Base-by-base conservation (phyloP, 164 flowering plant species). In the Magnolia kwangsiensis region DNA sequence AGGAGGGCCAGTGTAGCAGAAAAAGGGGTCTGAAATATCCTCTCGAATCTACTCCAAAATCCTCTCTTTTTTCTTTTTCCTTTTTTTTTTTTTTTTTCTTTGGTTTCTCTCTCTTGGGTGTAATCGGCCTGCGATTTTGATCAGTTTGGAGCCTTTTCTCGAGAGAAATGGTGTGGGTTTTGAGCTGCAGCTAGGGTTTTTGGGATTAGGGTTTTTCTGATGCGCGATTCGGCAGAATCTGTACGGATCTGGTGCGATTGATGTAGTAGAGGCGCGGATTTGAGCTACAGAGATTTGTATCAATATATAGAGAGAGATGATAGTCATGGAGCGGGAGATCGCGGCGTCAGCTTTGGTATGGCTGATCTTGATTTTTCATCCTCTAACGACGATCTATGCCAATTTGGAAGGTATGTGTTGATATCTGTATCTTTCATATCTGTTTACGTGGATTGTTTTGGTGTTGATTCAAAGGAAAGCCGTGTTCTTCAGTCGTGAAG, bases 351-450 rank as follows among this genome's bases (percentile, higher is more conserved):
- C 71, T 45, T 21, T 82, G 51, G n/a, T 80, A 16, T 78, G 80
- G 82, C 67, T 82, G 82, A 63, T 82, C 71, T 66, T 82, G 67
- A 55, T 82, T 51, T 77, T 78, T 72, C 84, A 78, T 80, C 80
- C 81, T 20, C 71, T 80, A 31, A 71, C 73, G 13, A 80, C 63
- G 82, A 73, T 82, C 68, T 61, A 58, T 49, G 82, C 81, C 14
- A 82, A 82, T 80, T 21, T 72, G 80, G 85, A 82, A 78, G 85
- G 85, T 82, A 24, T 11, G 65, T 59, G 16, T 72, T 10, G 50
- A 45, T 10, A 63, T 76, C 21, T 74, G 18, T 63, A 1, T 8
- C 24, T 23, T 65, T 23, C 4, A 19, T 21, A 19, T 14, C 14
- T 31, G 21, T 24, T 24, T 23, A 9, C 68, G n/a, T n/a, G n/a